A percentile compares a stretch with the other conserved stretches of the same genome.
These are phyloP conservation scores for Stagonosporopsis chrysanthemi DNA, from an alignment of 2,329 filamentous ascomycete genomes.

Conservation along the genomic window DNA sequence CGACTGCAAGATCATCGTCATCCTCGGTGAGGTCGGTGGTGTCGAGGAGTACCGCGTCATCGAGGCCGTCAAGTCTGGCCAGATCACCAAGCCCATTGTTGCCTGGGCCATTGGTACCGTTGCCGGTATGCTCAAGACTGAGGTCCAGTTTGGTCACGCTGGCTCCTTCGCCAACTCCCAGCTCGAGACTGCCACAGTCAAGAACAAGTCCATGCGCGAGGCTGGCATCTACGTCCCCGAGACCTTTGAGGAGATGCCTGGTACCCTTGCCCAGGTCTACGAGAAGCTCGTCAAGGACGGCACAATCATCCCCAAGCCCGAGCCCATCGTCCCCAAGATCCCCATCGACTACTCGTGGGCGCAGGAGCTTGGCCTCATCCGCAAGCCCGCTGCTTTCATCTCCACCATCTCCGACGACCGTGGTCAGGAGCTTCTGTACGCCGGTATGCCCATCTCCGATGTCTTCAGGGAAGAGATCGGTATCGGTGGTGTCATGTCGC, in stretches of 20 bases:
- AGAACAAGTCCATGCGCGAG: slow-evolving; percentile 97
- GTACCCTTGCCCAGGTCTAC: slow-evolving; percentile 80
- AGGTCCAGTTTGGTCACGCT: slow-evolving; percentile 99
- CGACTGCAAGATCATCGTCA: slow-evolving; percentile 94
- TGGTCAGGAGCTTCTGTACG: slow-evolving; percentile 98
- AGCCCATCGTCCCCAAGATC: slow-evolving; percentile 97
- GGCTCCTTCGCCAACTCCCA: slow-evolving; percentile 99
- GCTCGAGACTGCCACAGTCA: slow-evolving; percentile 93
- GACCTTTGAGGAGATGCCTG: slow-evolving; percentile 95
- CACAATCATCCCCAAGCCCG: slow-evolving; percentile 82
- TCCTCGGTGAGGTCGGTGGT: slow-evolving; percentile 98
- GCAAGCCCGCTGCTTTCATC: slow-evolving; percentile 99
- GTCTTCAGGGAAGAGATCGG: slow-evolving; percentile 99
- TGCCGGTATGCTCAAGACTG: slow-evolving; percentile 99
- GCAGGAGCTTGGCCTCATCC: slow-evolving; percentile 98
- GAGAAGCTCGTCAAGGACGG: slow-evolving; percentile 85
- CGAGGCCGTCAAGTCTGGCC: slow-evolving; percentile 91
- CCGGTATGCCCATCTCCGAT: slow-evolving; percentile 99
- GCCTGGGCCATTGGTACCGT: slow-evolving; percentile 99
- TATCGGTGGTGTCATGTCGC: slow-evolving; percentile 99
- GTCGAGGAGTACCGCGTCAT: slow-evolving; percentile 99
- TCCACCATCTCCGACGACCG: slow-evolving; percentile 99
- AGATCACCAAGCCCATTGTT: slow-evolving; percentile 97
- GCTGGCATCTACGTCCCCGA: slow-evolving; percentile 94
- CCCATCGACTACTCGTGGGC: slow-evolving; percentile 99